Base-by-base conservation (phyloP, 2,329 filamentous ascomycete genomes). In the Pyricularia pennisetigena region DNA sequence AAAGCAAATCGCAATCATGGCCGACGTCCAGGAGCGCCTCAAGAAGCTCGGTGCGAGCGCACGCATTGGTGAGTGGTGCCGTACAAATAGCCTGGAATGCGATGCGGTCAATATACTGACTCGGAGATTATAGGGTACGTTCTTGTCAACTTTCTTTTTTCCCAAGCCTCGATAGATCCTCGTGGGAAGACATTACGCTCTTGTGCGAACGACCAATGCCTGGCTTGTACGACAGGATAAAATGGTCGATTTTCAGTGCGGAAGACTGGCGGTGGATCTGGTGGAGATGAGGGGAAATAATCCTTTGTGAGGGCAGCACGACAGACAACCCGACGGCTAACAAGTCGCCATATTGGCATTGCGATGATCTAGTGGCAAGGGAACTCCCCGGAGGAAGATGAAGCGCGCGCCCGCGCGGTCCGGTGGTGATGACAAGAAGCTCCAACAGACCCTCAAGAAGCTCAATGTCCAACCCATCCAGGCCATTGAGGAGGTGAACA, bases 401-500 rank as follows among this genome's bases (percentile, higher is more conserved):
- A 99, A 98, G 93, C 96, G 97, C 84, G 92, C 94, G 74, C 92
- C 96, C 83, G 93, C 93, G 82, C 92, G 89, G 81, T 91, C 91
- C 74, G 93, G 91, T 79, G 93, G 92, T 82, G 95, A 99, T 81
- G 95, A 99, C 90, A 98, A 97, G 92, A 99, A 99, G 89, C 92
- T 99, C 73, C 95, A 99, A 86, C 88, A 90, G 71, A 85, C 93
- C 71, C 88, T 99, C 74, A 99, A 99, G 92, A 99, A 99, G 91
- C 89, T 99, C 82, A 98, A 98, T 84, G 94, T 97, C 70, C 95
- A 99, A 88, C 95, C 95, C 77, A 98, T 99, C 83, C 94, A 97
- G 86, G 93, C 92, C 74, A 99, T 99, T 77, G 95, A 99, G 89
- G 95, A 99, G 87, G 95, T 99, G 81, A 99, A 99, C 90, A 99